Percentiles rank a stretch among this genome's conserved stretches.
Conservation (phyloP, 257 asterid species). For the Cruciata laevipes region DNA sequence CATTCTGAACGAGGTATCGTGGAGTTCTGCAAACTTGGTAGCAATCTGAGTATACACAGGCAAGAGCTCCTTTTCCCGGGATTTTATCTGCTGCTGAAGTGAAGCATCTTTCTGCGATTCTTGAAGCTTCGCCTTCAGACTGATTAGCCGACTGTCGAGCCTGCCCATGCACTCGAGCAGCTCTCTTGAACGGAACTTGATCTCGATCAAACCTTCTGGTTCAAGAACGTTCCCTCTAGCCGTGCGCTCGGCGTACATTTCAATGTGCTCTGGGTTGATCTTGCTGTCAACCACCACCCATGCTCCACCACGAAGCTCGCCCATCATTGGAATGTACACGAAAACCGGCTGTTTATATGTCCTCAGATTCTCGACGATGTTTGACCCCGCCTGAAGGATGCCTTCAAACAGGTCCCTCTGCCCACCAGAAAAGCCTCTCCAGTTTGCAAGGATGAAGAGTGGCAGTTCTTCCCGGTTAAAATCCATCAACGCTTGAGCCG, state of each 20-base stretch:
- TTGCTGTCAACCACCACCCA: constrained; percentile 96
- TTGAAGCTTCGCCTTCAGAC: constrained; percentile 45
- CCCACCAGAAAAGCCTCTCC: constrained; percentile 99
- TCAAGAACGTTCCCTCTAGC: constrained; percentile 96
- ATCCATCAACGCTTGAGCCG: constrained; percentile 95
- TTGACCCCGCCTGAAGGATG: constrained; percentile 93
- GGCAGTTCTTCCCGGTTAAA: constrained; percentile 83
- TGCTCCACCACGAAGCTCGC: constrained; percentile 99
- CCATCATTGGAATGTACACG: constrained; percentile 86
- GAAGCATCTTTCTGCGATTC: constrained; percentile 40
- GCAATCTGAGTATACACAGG: constrained; percentile 91
- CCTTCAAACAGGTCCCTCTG: constrained; percentile 99
- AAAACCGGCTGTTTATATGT: constrained; percentile 80
- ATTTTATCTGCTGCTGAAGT: constrained; percentile 48
- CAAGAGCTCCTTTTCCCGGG: constrained; percentile 78
- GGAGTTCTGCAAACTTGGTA: constrained; percentile 87
- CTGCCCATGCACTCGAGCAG: constrained; percentile 88
- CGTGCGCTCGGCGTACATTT: constrained; percentile 80
- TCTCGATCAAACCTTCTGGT: constrained; percentile 91
- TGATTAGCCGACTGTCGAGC: constrained; percentile 64
- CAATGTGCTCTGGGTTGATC: constrained; percentile 85
- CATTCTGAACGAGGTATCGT: constrained; percentile 88
- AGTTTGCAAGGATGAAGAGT: constrained; percentile 89
- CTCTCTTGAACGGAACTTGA: constrained; percentile 74
- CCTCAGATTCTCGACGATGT: constrained; percentile 86